Evolutionary conservation across 768 basidiomycete genomes (phyloP).

Genomic region (Tephrocybe sp.): DNA sequence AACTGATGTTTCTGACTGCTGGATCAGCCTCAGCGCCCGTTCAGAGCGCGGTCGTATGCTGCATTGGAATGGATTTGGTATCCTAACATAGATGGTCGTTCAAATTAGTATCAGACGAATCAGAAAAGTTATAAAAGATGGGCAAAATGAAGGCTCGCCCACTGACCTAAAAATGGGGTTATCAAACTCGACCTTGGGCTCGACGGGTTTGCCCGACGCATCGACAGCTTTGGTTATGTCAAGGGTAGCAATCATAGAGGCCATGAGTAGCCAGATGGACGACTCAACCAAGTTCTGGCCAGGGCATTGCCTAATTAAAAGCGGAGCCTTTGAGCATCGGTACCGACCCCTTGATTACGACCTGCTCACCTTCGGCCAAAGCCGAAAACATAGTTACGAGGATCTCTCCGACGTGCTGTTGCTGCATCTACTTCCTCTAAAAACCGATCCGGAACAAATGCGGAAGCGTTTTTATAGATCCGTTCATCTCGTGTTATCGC

Average conservation of each 20-base stretch:
- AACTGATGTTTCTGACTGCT: conserved; percentile 24
- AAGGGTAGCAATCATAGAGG: conserved; percentile 54
- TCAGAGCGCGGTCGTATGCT: conserved; percentile 50
- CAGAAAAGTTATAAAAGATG: background rate
- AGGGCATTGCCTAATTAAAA: conserved; percentile 50
- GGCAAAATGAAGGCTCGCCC: background rate
- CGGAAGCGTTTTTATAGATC: conserved; percentile 46
- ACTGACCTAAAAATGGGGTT: conserved; percentile 63
- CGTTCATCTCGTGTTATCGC: conserved; percentile 46
- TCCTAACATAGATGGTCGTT: conserved; percentile 26
- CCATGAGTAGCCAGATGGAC: conserved; percentile 57
- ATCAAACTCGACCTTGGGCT: conserved; percentile 52
- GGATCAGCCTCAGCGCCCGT: conserved; percentile 37
- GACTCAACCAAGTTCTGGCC: conserved; percentile 62
- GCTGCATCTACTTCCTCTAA: conserved; percentile 29
- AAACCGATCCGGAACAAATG: conserved; percentile 55
- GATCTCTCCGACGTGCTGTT: conserved; percentile 24
- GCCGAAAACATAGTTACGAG: conserved; percentile 35
- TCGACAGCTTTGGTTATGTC: conserved; percentile 52
- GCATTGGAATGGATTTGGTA: conserved; percentile 46
- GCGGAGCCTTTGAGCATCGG: background rate
- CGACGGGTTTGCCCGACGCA: conserved; percentile 39
- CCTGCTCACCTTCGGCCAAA: conserved; percentile 37
- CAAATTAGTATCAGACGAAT: background rate
- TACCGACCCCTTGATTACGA: background rate